A percentile compares a stretch with the other conserved stretches of the same genome.
Evolutionary conservation across 2,329 filamentous ascomycete genomes (phyloP).

Genomic region (Colletotrichum melonis): DNA sequence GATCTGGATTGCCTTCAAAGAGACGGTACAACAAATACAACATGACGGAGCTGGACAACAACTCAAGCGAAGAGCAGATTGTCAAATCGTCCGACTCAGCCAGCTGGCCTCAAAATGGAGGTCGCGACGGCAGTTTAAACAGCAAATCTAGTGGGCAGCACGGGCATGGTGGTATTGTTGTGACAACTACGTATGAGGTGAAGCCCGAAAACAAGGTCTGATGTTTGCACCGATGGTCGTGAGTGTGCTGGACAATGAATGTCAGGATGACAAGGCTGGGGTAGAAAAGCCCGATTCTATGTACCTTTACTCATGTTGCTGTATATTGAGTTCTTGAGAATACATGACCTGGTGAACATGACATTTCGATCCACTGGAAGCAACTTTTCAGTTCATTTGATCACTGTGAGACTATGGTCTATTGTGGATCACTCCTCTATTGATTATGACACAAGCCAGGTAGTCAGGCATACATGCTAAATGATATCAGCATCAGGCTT

Average conservation of each 20-base stretch:
- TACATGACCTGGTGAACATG: too few species aligned
- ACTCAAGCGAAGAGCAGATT: conserved; percentile 47
- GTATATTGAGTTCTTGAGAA: background rate
- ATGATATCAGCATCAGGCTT: too few species aligned
- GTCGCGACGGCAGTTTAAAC: background rate
- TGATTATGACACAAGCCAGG: too few species aligned
- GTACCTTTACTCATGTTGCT: too few species aligned
- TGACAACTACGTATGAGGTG: conserved; percentile 26
- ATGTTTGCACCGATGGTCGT: background rate
- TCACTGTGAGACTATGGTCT: too few species aligned
- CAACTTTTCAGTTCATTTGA: too few species aligned
- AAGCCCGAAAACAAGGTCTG: background rate
- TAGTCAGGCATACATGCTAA: too few species aligned
- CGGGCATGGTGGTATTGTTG: conserved; percentile 15
- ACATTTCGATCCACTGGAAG: too few species aligned
- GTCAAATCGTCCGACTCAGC: conserved; percentile 37
- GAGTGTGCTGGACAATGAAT: background rate
- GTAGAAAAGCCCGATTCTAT: too few species aligned
- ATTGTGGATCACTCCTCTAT: too few species aligned
- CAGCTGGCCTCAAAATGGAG: background rate
- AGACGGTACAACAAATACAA: conserved; percentile 27
- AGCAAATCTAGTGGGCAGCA: conserved; percentile 15
- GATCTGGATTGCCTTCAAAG: conserved; percentile 11
- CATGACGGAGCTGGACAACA: conserved; percentile 41
- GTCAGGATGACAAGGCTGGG: too few species aligned